phyloP scores from a whole-genome alignment of 2,329 filamentous ascomycete genomes.

The Trichoderma sp. region DNA sequence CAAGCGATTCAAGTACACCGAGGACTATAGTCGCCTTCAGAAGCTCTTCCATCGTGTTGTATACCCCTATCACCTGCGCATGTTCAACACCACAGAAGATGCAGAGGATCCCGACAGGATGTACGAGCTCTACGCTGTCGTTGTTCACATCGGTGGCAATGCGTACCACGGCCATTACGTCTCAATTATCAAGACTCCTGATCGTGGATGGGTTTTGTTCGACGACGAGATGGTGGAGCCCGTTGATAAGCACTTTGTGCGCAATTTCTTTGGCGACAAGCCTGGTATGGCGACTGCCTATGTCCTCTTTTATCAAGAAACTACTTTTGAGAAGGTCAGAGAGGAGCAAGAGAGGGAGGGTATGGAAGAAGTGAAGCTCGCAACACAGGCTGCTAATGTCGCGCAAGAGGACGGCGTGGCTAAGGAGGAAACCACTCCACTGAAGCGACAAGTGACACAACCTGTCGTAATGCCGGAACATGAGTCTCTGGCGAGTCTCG shows the following conservation, averaged over 20 bases:
- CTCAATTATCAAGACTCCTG: conserved; percentile 95
- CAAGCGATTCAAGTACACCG: conserved; percentile 98
- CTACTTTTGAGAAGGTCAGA: conserved; percentile 64
- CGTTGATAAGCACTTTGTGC: conserved; percentile 93
- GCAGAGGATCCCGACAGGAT: conserved; percentile 89
- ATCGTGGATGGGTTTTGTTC: conserved; percentile 93
- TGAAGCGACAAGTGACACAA: conserved; percentile 54
- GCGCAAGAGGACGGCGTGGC: conserved; percentile 49
- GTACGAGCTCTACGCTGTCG: conserved; percentile 95
- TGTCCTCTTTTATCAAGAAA: conserved; percentile 97
- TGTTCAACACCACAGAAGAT: conserved; percentile 97
- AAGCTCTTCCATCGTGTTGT: conserved; percentile 97
- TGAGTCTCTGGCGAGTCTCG: conserved; percentile 59
- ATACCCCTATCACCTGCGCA: conserved; percentile 92
- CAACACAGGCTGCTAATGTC: conserved; percentile 57
- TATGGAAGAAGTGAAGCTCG: conserved; percentile 60
- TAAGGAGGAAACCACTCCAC: conserved; percentile 44
- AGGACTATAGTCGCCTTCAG: conserved; percentile 88
- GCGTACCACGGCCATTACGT: conserved; percentile 98
- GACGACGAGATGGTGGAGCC: conserved; percentile 99
- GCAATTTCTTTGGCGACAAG: conserved; percentile 95
- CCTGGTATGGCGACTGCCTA: conserved; percentile 92
- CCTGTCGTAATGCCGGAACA: conserved; percentile 48
- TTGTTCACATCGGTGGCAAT: conserved; percentile 95
- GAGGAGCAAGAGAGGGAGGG: conserved; percentile 85